Base-by-base conservation (phyloP, 768 basidiomycete genomes). In the Favolaschia claudopus region DNA sequence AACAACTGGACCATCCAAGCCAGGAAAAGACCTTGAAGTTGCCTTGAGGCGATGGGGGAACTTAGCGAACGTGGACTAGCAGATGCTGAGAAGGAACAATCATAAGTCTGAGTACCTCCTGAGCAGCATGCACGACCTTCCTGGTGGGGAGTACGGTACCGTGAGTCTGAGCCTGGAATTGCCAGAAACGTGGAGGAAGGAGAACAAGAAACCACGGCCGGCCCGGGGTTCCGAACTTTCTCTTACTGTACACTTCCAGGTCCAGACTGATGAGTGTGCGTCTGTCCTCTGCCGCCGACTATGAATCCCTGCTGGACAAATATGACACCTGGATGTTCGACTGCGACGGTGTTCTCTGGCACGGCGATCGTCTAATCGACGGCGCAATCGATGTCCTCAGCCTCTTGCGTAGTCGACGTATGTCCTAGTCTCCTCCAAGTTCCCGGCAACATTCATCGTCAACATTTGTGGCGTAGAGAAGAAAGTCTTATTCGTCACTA, bases 291-390 rank as follows among this genome's bases (percentile, higher is more conserved):
- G 59, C 68, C 10, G 75, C 75, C 15, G 81, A 86, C 55, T 86
- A 86, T 60, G 72, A 76, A 55, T 64, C 73, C 15, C 67, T 89
- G 27, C 62, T 89, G 63, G 78, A 84, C 66, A 80, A 84, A 69
- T 95, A 91, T 72, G 95, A 98, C 71, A 96, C 95, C 25, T 96
- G 95, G 88, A 83, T 98, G 75, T 92, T 97, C 63, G 95, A 98
- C 75, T 98, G 96, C 70, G 95, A 98, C 70, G 96, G 95, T 14
- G 96, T 98, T 20, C 80, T 98, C 31, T 98, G 96, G 93, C 86
- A 88, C 55, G 95, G 92, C 15, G 89, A 91, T 73, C 79, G 82
- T 44, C 77, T 91, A 28, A 85, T 96, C 65, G 89, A 93, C 15
- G 93, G 93, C 9, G 89, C 87, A 3, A 75, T 85, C 37, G 85